Evolutionary conservation across 2,329 filamentous ascomycete genomes (phyloP).

Genomic region (Phoma sp.): DNA sequence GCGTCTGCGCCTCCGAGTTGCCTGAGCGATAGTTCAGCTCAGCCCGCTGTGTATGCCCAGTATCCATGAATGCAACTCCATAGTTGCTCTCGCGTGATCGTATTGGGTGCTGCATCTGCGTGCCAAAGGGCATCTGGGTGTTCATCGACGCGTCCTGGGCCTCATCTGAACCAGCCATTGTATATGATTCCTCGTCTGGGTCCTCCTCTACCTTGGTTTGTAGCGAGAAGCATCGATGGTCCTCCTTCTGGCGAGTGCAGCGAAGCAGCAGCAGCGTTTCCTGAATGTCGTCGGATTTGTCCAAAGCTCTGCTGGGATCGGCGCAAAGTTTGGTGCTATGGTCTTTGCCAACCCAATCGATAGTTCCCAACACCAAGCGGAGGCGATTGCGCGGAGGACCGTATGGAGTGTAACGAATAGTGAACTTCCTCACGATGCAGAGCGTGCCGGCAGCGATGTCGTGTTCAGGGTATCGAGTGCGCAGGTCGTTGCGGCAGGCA

Average conservation of each 20-base stretch:
- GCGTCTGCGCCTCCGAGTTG: background rate
- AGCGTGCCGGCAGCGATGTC: background rate
- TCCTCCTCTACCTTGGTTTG: constrained; percentile 1
- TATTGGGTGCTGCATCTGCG: constrained; percentile 24
- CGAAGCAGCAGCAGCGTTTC: constrained; percentile 16
- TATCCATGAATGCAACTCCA: constrained; percentile 17
- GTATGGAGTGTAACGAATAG: constrained; percentile 34
- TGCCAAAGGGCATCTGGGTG: constrained; percentile 31
- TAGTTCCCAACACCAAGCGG: constrained; percentile 26
- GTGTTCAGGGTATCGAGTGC: constrained; percentile 2
- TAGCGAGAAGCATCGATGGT: constrained; percentile 25
- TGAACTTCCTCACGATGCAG: constrained; percentile 28
- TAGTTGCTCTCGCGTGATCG: constrained; percentile 6
- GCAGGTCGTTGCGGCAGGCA: constrained; percentile 18
- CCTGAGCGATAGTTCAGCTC: constrained; percentile 15
- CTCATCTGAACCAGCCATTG: constrained; percentile 16
- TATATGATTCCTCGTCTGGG: background rate
- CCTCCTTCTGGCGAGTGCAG: constrained; percentile 18
- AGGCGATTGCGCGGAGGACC: constrained; percentile 30
- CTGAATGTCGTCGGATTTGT: constrained; percentile 10
- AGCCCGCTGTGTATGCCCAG: constrained; percentile 24
- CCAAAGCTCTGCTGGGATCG: constrained; percentile 8
- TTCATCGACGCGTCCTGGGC: constrained; percentile 3
- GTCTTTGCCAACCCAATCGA: constrained; percentile 21
- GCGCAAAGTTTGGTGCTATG: background rate